These are phyloP conservation scores for Vachellia collinsii DNA, from an alignment of 306 rosid species.

Conservation along the genomic window DNA sequence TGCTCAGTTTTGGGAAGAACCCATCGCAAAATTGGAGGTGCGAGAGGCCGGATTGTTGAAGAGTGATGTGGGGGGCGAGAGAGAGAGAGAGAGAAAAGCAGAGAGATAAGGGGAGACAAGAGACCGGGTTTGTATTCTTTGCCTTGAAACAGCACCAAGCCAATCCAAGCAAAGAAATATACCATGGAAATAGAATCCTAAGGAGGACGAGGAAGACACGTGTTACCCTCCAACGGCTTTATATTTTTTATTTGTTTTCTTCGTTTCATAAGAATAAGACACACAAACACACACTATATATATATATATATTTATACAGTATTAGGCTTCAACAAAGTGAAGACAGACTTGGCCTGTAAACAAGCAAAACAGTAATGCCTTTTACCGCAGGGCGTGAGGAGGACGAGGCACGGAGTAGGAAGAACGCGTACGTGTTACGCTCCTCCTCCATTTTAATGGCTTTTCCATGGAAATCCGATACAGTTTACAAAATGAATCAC, in stretches of 20 bases:
- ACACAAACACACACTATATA: neutral
- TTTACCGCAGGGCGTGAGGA: neutral
- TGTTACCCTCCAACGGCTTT: constrained; percentile 64
- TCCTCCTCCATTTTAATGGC: too few species aligned
- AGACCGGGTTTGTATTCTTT: constrained; percentile 33
- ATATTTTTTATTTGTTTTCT: neutral
- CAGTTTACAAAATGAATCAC: too few species aligned
- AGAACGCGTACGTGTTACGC: neutral
- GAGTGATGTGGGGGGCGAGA: neutral
- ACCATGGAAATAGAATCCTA: constrained; percentile 63
- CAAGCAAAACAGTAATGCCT: neutral
- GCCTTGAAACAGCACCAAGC: constrained; percentile 31
- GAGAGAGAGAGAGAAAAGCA: constrained; percentile 34
- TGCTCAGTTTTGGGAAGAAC: constrained; percentile 30
- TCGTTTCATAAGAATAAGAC: neutral
- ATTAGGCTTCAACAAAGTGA: neutral
- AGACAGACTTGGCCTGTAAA: neutral
- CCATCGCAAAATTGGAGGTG: constrained; percentile 36
- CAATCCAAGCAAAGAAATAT: constrained; percentile 42
- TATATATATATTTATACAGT: neutral
- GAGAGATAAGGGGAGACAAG: constrained; percentile 1
- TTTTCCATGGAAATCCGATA: too few species aligned
- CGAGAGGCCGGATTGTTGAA: constrained; percentile 12
- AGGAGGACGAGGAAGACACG: constrained; percentile 61
- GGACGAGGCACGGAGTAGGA: neutral